phyloP scores from a whole-genome alignment of 192 early-diverging fungal species.

The Coemansia umbellata region DNA sequence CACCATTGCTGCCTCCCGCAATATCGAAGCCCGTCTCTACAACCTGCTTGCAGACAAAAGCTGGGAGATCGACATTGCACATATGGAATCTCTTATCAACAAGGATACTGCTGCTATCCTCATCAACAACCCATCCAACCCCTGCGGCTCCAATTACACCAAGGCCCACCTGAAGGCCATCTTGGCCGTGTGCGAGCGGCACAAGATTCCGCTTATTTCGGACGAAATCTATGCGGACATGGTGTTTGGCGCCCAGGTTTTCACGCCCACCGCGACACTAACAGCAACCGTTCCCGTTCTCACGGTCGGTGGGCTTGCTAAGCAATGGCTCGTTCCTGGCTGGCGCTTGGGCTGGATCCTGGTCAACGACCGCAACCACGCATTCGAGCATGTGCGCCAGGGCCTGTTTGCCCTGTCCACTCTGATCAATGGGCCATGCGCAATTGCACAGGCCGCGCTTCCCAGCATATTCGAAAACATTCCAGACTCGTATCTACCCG shows the following conservation, averaged over 20 bases:
- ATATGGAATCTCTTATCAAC: slow-evolving; percentile 78
- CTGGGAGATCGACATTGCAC: slow-evolving; percentile 81
- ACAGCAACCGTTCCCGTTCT: slow-evolving; percentile 81
- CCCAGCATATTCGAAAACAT: slow-evolving; percentile 74
- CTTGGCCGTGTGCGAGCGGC: slow-evolving; percentile 65
- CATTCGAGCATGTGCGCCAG: slow-evolving; percentile 56
- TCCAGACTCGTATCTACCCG: slow-evolving; percentile 61
- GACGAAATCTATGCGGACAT: slow-evolving; percentile 93
- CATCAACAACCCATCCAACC: slow-evolving; percentile 92
- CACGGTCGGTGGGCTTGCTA: slow-evolving; percentile 80
- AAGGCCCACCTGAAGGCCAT: slow-evolving; percentile 68
- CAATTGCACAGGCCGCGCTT: slow-evolving; percentile 70
- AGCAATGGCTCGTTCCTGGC: slow-evolving; percentile 88
- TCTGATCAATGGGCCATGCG: slow-evolving; percentile 77
- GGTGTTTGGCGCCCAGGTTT: slow-evolving; percentile 63
- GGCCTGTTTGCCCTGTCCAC: slow-evolving; percentile 71
- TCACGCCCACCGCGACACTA: slow-evolving; percentile 66
- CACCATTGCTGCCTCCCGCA: slow-evolving; percentile 70
- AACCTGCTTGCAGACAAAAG: slow-evolving; percentile 70
- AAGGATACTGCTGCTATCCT: slow-evolving; percentile 73
- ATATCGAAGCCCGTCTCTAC: slow-evolving; percentile 76
- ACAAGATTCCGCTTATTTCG: slow-evolving; percentile 78
- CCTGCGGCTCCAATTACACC: slow-evolving; percentile 84
- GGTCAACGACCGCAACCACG: slow-evolving; percentile 63
- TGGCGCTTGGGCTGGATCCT: slow-evolving; percentile 91